phyloP scores from a whole-genome alignment of 306 rosid genomes.

The Luffa acutangula region DNA sequence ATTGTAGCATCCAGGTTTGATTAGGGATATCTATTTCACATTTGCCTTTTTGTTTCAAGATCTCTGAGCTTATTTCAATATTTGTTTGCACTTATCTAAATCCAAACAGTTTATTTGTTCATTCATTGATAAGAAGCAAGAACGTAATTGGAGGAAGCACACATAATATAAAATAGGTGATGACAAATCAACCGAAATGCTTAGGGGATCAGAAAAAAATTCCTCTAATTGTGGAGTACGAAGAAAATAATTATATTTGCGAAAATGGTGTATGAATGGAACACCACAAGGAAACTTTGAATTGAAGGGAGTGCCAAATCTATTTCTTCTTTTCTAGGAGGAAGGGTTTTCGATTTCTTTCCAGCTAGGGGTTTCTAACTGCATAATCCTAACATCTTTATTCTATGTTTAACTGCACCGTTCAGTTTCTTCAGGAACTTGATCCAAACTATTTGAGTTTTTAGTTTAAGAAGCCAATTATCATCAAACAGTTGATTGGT shows the following conservation, averaged over 20 bases:
- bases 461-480: background rate
- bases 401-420: background rate
- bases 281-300: background rate
- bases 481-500: background rate
- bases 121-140: background rate
- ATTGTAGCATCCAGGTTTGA: conserved; percentile 94
- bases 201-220: background rate
- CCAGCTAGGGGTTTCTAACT: background rate
- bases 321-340: background rate
- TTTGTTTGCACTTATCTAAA: background rate
- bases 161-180: background rate
- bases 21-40: conserved; percentile 5
- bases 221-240: background rate
- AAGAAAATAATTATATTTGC: background rate
- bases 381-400: background rate
- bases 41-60: background rate
- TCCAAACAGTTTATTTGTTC: background rate
- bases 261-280: background rate
- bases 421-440: background rate
- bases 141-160: background rate
- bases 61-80: background rate
- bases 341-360: background rate
- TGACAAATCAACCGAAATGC: background rate
- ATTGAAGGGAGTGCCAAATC: background rate
- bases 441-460: background rate